Conservation (phyloP, 2,329 filamentous ascomycete genomes). For the Thelonectria discophora region DNA sequence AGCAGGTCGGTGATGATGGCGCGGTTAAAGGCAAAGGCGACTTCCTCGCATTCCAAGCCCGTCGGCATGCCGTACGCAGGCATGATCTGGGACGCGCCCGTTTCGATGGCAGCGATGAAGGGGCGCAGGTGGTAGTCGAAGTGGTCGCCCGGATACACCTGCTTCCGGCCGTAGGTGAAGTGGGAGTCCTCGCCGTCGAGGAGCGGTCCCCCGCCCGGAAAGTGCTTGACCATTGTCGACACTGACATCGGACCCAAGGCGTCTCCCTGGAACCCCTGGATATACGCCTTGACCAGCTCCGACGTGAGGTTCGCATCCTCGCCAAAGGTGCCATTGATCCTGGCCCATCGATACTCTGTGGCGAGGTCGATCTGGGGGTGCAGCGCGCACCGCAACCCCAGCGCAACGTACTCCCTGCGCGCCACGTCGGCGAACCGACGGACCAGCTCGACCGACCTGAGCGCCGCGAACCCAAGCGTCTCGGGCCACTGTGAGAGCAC, state of each 20-base stretch:
- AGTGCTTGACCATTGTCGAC: slow-evolving; percentile 60
- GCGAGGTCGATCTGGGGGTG: slow-evolving; percentile 60
- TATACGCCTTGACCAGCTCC: slow-evolving; percentile 51
- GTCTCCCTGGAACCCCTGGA: slow-evolving; percentile 56
- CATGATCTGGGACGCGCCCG: slow-evolving; percentile 59
- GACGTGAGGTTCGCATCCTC: slow-evolving; percentile 54
- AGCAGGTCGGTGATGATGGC: slow-evolving; percentile 59
- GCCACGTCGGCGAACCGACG: slow-evolving; percentile 57
- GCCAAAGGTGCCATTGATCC: slow-evolving; percentile 55
- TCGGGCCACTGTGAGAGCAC: slow-evolving; percentile 61
- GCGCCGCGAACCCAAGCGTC: slow-evolving; percentile 57
- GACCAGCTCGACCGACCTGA: slow-evolving; percentile 53
- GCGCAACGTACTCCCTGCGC: slow-evolving; percentile 53
- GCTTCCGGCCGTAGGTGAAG: slow-evolving; percentile 59
- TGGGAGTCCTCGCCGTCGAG: slow-evolving; percentile 61
- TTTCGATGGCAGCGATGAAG: slow-evolving; percentile 57
- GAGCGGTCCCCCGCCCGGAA: slow-evolving; percentile 60
- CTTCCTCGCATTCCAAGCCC: slow-evolving; percentile 55
- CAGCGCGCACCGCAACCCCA: slow-evolving; percentile 54
- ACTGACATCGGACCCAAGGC: slow-evolving; percentile 52
- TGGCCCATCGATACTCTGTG: slow-evolving; percentile 60
- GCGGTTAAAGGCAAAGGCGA: slow-evolving; percentile 62
- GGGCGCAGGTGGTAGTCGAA: slow-evolving; percentile 59
- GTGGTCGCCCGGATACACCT: slow-evolving; percentile 58
- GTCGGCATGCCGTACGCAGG: slow-evolving; percentile 56